Evolutionary conservation across 2,329 filamentous ascomycete genomes (phyloP).

Genomic region (Curvularia lunata): DNA sequence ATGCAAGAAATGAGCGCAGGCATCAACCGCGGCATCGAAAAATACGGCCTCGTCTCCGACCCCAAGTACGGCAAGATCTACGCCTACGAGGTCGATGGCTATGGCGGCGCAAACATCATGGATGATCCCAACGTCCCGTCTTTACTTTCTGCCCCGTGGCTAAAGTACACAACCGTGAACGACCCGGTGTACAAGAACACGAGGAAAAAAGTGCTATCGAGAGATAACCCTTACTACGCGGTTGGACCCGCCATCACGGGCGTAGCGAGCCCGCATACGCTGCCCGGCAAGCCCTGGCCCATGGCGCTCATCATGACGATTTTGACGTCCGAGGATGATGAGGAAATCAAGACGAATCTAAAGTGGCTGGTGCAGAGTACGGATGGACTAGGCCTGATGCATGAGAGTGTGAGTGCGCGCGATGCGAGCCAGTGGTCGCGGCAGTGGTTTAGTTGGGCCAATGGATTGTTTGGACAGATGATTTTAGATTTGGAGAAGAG

Average conservation of each 20-base stretch:
- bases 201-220: conserved; percentile 51
- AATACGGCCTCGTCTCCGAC: conserved; percentile 49
- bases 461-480: conserved; percentile 58
- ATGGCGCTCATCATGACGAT: conserved; percentile 59
- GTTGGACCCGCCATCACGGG: conserved; percentile 54
- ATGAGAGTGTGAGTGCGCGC: conserved; percentile 57
- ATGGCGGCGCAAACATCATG: conserved; percentile 63
- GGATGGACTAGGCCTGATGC: conserved; percentile 56
- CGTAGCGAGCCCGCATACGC: conserved; percentile 55
- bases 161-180: conserved; percentile 58
- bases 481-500: conserved; percentile 54
- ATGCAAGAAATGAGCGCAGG: conserved; percentile 63
- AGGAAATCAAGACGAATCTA: conserved; percentile 53
- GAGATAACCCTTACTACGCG: conserved; percentile 57
- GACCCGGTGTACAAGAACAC: conserved; percentile 56
- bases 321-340: conserved; percentile 55
- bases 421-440: conserved; percentile 52
- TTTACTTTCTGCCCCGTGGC: conserved; percentile 67
- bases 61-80: conserved; percentile 49
- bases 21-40: conserved; percentile 53
- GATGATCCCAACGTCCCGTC: conserved; percentile 75
- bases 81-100: conserved; percentile 58
- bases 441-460: conserved; percentile 61
- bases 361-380: conserved; percentile 55
- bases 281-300: conserved; percentile 56